Conservation (phyloP, 2,329 filamentous ascomycete species). For the Monilinia fructigena region DNA sequence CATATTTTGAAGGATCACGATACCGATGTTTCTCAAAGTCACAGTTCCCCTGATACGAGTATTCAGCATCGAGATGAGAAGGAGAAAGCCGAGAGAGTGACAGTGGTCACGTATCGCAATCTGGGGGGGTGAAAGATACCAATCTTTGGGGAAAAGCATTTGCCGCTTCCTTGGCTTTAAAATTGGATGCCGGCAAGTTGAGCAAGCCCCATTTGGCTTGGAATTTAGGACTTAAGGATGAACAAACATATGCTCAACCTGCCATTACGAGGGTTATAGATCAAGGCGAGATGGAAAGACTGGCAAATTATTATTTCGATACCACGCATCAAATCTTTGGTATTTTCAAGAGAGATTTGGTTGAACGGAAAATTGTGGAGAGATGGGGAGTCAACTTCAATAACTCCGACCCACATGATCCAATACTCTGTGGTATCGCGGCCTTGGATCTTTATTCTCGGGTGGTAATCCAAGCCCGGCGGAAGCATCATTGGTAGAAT, state of each 20-base stretch:
- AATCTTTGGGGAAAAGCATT: conserved; percentile 21
- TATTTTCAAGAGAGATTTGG: conserved; percentile 37
- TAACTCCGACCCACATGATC: conserved; percentile 31
- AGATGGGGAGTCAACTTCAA: conserved; percentile 40
- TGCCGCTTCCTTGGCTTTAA: conserved; percentile 17
- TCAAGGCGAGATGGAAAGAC: conserved; percentile 16
- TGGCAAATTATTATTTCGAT: conserved; percentile 36
- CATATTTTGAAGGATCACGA: conserved; percentile 18
- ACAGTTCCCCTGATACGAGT: conserved; percentile 20
- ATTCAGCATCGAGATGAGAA: conserved; percentile 14
- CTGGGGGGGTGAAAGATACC: conserved; percentile 3
- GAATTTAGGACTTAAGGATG: conserved; percentile 39
- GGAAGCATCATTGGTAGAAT: conserved; percentile 36
- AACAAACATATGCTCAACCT: conserved; percentile 28
- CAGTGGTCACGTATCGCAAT: conserved; percentile 6
- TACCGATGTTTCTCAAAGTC: conserved; percentile 19
- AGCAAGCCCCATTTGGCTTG: conserved; percentile 42
- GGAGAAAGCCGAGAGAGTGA: conserved; percentile 15
- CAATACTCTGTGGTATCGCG: conserved; percentile 39
- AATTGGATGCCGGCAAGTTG: conserved; percentile 20
- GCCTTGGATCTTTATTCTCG: conserved; percentile 41
- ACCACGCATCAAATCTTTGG: conserved; percentile 40
- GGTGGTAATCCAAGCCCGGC: conserved; percentile 26
- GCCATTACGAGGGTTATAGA: conserved; percentile 31
- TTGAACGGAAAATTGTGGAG: conserved; percentile 32